Base-by-base conservation (phyloP, 75 land plant species). In the Cryptomeria japonica region DNA sequence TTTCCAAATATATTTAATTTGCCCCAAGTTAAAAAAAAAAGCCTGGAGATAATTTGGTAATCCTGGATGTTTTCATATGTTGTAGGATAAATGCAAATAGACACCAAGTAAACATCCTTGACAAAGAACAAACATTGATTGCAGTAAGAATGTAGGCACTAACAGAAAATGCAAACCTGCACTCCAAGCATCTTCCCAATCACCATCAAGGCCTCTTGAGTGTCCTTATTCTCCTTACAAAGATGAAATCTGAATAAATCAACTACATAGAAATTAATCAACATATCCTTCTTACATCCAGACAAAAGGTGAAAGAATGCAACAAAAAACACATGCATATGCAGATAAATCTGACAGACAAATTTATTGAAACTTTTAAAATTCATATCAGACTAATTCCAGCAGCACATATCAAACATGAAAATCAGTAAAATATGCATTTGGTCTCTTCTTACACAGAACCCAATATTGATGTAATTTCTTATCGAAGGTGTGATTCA, bases 221-320 rank as follows among this genome's bases (percentile, higher is more conserved):
- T 97, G 39, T 95, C 96, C 91, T 98, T 98, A 88, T 98, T 98
- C 88, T 98, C 99, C 91, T 98, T 98, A 87, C 88, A 98, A 46
- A 98, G 94, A 86, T 95, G 89, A 89, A 98, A 98, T 91, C 99
- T 98, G 88, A 85, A n/a, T 76, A 31, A 25, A 75, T 76, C 25
- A 84, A 64, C 32, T n/a, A 46, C 53, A 46, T 32, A 46, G 32
- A 10, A 28, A 49, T 82, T 46, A 82, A 82, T 38, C 31, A 82
- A 46, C 51, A 46, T 25, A 13, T 12, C 13, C 37, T 32, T 75
- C 77, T 75, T 75, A 32, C 11, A 11, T 75, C 16, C 1, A 31
- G 37, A 13, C 13, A 75, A 34, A 31, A 75, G 34, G 34, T 12
- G 3, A 31, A 75, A 75, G 37, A 31, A 32, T 75, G 77, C 37